These are phyloP conservation scores for Pseudopyrenochaeta lycopersici DNA, from an alignment of 2,329 filamentous ascomycete genomes.

Conservation along the genomic window DNA sequence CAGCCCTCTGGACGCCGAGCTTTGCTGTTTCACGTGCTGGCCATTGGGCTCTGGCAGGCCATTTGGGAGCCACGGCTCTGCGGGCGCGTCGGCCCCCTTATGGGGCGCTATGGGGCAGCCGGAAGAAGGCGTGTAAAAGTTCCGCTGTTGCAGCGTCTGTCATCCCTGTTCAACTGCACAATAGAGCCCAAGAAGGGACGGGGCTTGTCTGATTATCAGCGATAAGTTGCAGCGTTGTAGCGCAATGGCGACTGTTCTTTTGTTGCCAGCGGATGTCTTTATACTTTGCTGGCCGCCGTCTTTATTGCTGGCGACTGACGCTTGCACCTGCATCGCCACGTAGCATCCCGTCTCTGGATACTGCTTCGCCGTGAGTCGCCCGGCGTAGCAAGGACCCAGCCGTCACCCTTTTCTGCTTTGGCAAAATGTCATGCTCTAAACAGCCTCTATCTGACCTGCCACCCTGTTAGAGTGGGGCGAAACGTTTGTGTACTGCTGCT, in stretches of 20 bases:
- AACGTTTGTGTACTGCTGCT: too few relatives aligned
- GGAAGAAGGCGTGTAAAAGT: constrained; percentile 12
- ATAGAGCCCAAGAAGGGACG: not conserved
- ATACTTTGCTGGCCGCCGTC: too few relatives aligned
- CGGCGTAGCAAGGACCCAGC: constrained; percentile 17
- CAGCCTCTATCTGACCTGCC: too few relatives aligned
- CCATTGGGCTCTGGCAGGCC: not conserved
- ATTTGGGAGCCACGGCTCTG: constrained; percentile 15
- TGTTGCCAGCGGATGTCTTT: too few relatives aligned
- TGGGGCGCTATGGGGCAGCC: constrained; percentile 6
- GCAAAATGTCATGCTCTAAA: too few relatives aligned
- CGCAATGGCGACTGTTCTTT: too few relatives aligned
- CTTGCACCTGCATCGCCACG: constrained; percentile 23
- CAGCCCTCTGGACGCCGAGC: too few relatives aligned
- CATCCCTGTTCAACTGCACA: constrained; percentile 19
- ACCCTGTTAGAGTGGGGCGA: too few relatives aligned
- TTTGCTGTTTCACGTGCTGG: too few relatives aligned
- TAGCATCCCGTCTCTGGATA: constrained; percentile 12
- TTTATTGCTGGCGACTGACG: constrained; percentile 7
- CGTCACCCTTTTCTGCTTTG: too few relatives aligned
- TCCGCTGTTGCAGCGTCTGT: not conserved
- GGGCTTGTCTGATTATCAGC: too few relatives aligned
- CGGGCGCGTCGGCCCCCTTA: constrained; percentile 18
- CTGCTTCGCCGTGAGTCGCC: constrained; percentile 4
- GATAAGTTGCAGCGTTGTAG: too few relatives aligned